These are phyloP conservation scores for Priceomyces haplophilus DNA, from an alignment of 805 yeast species.

Conservation along the genomic window DNA sequence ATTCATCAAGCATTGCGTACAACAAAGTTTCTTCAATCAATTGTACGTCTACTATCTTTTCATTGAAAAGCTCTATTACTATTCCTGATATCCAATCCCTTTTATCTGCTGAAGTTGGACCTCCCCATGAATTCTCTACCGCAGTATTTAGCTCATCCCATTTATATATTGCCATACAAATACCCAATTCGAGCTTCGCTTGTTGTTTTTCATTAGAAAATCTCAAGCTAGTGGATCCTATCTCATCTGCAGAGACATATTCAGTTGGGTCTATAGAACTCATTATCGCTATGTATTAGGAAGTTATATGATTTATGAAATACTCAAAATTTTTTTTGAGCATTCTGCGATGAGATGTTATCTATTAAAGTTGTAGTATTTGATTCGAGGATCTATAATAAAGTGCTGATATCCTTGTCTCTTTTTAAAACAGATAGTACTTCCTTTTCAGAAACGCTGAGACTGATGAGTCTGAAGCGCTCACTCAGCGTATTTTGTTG, in stretches of 20 bases:
- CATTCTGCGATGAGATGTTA: conserved; percentile 4
- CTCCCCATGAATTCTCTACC: conserved; percentile 94
- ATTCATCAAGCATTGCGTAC: conserved; percentile 93
- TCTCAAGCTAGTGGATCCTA: conserved; percentile 32
- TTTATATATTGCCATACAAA: conserved; percentile 80
- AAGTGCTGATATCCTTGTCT: conserved; percentile 35
- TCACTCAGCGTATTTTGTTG: conserved; percentile 70
- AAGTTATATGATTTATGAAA: no score
- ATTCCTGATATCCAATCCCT: conserved; percentile 92
- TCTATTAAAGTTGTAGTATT: not conserved
- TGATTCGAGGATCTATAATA: not conserved
- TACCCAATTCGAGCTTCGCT: conserved; percentile 88
- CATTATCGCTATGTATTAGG: conserved; percentile 15
- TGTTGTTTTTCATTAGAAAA: conserved; percentile 65
- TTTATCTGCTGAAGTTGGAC: conserved; percentile 83
- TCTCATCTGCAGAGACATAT: conserved; percentile 49
- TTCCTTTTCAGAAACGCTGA: conserved; percentile 72
- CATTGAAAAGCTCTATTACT: conserved; percentile 72
- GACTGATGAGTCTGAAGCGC: conserved; percentile 58
- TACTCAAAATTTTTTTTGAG: no score
- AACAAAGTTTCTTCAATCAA: conserved; percentile 81
- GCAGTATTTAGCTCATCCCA: conserved; percentile 92
- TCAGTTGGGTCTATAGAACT: conserved; percentile 44
- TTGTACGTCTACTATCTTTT: conserved; percentile 66
- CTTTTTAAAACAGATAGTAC: conserved; percentile 55